Evolutionary conservation across 495 filamentous ascomycete genomes (phyloP).

Genomic region (Penicillium soppii): DNA sequence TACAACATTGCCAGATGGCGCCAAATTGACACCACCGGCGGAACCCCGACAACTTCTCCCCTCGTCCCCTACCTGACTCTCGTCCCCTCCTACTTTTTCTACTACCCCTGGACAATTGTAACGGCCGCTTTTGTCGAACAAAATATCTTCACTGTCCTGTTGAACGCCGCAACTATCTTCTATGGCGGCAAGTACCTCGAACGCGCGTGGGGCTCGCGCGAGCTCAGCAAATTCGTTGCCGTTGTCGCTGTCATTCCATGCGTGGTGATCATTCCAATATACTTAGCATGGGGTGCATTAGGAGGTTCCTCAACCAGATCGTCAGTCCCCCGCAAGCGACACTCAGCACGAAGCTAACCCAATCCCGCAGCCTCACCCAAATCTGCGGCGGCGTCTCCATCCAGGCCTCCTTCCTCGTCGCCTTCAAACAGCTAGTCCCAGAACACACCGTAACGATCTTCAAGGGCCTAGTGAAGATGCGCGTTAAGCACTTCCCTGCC

Average conservation of each 20-base stretch:
- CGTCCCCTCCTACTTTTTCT: constrained; percentile 75
- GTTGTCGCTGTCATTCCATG: constrained; percentile 80
- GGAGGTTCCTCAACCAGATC: constrained; percentile 64
- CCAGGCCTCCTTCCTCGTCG: constrained; percentile 92
- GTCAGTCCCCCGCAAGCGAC: constrained; percentile 51
- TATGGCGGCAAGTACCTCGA: constrained; percentile 95
- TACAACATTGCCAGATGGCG: constrained; percentile 64
- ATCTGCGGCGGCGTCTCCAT: constrained; percentile 86
- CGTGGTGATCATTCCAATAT: constrained; percentile 65
- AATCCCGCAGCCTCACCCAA: constrained; percentile 58
- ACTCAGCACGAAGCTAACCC: constrained; percentile 29
- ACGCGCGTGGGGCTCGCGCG: constrained; percentile 89
- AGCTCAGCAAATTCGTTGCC: constrained; percentile 88
- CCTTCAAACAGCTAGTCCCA: constrained; percentile 96
- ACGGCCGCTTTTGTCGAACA: constrained; percentile 88
- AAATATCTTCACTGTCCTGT: constrained; percentile 81
- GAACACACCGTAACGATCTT: constrained; percentile 97
- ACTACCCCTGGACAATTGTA: constrained; percentile 91
- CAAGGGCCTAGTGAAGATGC: constrained; percentile 80
- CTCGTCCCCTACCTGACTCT: constrained; percentile 83
- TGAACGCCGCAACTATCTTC: constrained; percentile 80
- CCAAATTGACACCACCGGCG: constrained; percentile 62
- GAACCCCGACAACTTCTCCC: constrained; percentile 43
- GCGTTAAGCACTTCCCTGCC: constrained; percentile 91
- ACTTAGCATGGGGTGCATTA: constrained; percentile 69